These are phyloP conservation scores for Rosa rugosa DNA, from an alignment of 306 rosid species.

Conservation along the genomic window DNA sequence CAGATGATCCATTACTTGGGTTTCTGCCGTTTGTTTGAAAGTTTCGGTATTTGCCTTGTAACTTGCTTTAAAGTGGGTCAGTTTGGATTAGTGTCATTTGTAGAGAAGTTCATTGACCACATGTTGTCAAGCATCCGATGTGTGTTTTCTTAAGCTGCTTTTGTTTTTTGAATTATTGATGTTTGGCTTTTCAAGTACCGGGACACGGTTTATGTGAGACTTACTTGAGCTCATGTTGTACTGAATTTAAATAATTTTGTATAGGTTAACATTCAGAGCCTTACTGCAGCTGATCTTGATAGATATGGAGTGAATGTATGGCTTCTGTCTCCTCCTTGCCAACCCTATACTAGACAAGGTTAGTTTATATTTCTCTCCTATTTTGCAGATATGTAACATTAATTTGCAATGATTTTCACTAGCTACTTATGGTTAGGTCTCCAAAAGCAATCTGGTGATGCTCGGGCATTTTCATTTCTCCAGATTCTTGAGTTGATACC, in stretches of 20 bases:
- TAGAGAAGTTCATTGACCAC: neutral
- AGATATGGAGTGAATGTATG: slow-evolving; percentile 65
- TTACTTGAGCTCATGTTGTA: neutral
- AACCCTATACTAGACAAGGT: slow-evolving; percentile 98
- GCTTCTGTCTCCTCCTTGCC: slow-evolving; percentile 99
- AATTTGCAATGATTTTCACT: slow-evolving; percentile 28
- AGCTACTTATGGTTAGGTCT: slow-evolving; percentile 61
- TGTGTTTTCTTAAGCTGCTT: neutral
- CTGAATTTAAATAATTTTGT: slow-evolving; percentile 9
- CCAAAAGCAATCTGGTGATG: slow-evolving; percentile 85
- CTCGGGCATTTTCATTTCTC: slow-evolving; percentile 92
- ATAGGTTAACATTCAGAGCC: slow-evolving; percentile 85
- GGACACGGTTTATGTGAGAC: neutral
- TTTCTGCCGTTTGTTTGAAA: neutral
- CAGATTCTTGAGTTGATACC: slow-evolving; percentile 88
- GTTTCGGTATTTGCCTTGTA: neutral
- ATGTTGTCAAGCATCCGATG: neutral
- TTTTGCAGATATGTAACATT: slow-evolving; percentile 16
- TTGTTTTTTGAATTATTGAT: neutral
- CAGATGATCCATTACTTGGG: neutral
- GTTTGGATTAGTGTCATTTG: neutral
- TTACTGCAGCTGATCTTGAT: slow-evolving; percentile 79
- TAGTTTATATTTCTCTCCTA: neutral
- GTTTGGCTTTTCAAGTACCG: slow-evolving; percentile 15
- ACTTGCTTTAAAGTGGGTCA: neutral